Base-by-base conservation (phyloP, 1,284 basidiomycete genomes). In the Ustilago shanxiensis region DNA sequence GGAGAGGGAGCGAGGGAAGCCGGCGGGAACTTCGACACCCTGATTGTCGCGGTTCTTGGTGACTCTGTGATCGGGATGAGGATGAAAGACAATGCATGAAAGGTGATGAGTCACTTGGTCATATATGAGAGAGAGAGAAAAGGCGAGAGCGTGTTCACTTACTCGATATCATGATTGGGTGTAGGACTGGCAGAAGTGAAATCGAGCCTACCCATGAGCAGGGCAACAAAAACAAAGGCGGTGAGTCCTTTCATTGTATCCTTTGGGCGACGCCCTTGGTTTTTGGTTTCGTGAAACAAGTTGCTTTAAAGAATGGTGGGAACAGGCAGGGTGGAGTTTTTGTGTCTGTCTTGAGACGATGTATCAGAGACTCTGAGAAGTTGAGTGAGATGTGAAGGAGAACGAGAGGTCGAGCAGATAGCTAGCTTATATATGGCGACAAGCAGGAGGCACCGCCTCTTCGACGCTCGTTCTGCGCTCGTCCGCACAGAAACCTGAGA, bases 221-320 rank as follows among this genome's bases (percentile, higher is more conserved):
- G 56, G 33, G 66, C 66, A 37, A 64, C 14, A 4, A 69, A 22
- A 2, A 60, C 44, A 28, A 64, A 56, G 22, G 61, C 50, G 3
- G 54, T 18, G 1, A 69, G 61, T 8, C 45, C 47, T 37, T 56
- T 64, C 67, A 64, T 69, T 18, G 37, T 51, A 24, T 14, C 55
- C 2, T 26, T 39, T 28, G 10, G 26, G 53, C 10, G 10, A 13
- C 20, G 41, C 22, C 14, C 33, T 55, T 20, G 1, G 8, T 4
- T 20, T 11, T 20, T 18, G 16, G 41, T 44, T 18, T 7, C 6
- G 18, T n/a, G n/a, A n/a, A n/a, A n/a, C n/a, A n/a, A n/a, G n/a
- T n/a, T n/a, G n/a, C 31, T 33, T 33, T 33, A 11, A 33, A 11
- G 31, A 33, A 11, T 33, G 5, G 5, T 5, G 11, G 31, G 11